Conservation (phyloP, 2,329 filamentous ascomycete species). For the Aspergillus versicolor region DNA sequence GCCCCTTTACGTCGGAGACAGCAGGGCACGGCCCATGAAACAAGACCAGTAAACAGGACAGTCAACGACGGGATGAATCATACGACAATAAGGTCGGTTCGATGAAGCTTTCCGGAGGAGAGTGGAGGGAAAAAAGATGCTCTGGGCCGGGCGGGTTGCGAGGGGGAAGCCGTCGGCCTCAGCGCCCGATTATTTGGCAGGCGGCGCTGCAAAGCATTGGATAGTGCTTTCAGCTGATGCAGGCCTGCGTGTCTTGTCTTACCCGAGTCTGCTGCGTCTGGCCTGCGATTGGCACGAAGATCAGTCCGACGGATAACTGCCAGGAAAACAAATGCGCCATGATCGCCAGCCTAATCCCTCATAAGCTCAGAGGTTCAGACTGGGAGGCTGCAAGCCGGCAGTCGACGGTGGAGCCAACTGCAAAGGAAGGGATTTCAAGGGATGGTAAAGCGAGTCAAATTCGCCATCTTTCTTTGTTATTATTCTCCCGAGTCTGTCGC, state of each 20-base stretch:
- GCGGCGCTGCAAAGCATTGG: neutral
- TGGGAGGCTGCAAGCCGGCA: no score
- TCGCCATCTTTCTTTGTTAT: no score
- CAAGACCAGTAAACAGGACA: neutral
- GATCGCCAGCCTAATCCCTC: neutral
- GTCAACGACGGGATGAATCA: neutral
- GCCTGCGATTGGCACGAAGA: slow-evolving; percentile 6
- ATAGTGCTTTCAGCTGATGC: slow-evolving; percentile 19
- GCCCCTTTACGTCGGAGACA: neutral
- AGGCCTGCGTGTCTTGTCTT: slow-evolving; percentile 23
- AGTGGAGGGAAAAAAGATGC: neutral
- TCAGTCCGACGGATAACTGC: slow-evolving; percentile 6
- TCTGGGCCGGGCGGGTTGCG: slow-evolving; percentile 3
- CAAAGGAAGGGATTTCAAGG: no score
- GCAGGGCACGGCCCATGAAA: neutral
- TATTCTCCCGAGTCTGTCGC: no score
- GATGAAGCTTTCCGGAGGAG: neutral
- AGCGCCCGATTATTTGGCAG: neutral
- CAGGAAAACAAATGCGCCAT: neutral
- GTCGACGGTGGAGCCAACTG: no score
- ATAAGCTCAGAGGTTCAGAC: neutral
- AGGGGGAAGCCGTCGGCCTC: slow-evolving; percentile 5
- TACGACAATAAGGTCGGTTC: slow-evolving; percentile 4
- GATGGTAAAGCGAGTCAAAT: no score
- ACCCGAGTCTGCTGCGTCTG: slow-evolving; percentile 11